Evolutionary conservation across 768 basidiomycete species (phyloP).

Genomic region (Podaxis rugospora): DNA sequence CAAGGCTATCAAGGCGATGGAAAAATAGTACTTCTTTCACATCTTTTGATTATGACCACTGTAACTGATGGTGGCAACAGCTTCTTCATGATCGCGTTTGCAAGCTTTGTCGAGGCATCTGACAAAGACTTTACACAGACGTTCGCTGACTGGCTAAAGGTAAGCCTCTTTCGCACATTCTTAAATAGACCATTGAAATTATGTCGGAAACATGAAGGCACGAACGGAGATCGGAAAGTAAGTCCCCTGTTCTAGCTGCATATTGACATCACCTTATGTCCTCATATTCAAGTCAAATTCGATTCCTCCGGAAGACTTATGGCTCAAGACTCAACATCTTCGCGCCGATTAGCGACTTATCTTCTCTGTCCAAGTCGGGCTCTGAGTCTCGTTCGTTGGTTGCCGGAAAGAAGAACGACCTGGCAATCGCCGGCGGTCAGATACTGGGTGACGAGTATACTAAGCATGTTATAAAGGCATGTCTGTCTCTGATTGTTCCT

Average conservation of each 20-base stretch:
- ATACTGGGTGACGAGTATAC: conserved; percentile 95
- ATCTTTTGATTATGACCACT: background rate
- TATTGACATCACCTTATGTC: background rate
- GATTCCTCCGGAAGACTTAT: conserved; percentile 75
- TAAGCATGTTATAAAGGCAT: conserved; percentile 85
- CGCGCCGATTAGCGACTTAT: conserved; percentile 85
- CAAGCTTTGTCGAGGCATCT: conserved; percentile 75
- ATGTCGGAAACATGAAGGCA: conserved; percentile 32
- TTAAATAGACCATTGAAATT: background rate
- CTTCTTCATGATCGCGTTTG: conserved; percentile 94
- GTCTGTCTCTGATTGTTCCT: conserved; percentile 10
- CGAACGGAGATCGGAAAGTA: conserved; percentile 94
- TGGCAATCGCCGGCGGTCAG: conserved; percentile 74
- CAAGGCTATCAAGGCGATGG: conserved; percentile 71
- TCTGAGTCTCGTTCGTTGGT: conserved; percentile 51
- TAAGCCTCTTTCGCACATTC: conserved; percentile 20
- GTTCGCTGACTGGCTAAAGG: conserved; percentile 88
- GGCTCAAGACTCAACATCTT: conserved; percentile 88
- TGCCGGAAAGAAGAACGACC: conserved; percentile 69
- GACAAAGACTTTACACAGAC: conserved; percentile 51
- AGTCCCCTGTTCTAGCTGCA: conserved; percentile 21
- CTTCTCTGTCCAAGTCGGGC: conserved; percentile 69
- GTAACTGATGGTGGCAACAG: conserved; percentile 30
- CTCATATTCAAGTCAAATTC: conserved; percentile 56
- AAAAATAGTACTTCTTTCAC: conserved; percentile 74